These are phyloP conservation scores for Heterobasidion irregulare DNA, from an alignment of 1,284 basidiomycete genomes.

Conservation along the genomic window DNA sequence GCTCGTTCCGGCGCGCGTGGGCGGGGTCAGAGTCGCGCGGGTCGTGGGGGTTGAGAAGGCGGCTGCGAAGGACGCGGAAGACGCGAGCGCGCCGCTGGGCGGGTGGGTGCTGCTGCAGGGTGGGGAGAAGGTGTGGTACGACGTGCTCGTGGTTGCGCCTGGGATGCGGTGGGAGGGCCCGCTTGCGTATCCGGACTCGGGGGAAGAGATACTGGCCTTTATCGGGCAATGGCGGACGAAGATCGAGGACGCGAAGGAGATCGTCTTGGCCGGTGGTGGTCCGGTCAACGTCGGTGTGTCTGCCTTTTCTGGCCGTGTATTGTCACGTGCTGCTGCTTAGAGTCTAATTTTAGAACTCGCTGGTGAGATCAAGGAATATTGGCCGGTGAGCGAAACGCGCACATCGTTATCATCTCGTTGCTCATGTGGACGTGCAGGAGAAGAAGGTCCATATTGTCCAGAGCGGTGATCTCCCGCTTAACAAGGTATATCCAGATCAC, in stretches of 20 bases:
- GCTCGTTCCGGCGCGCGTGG: slow-evolving; percentile 33
- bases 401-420: neutral
- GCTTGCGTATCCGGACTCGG: slow-evolving; percentile 31
- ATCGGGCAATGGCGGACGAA: slow-evolving; percentile 12
- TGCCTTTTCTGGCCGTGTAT: neutral
- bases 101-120: slow-evolving; percentile 36
- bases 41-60: neutral
- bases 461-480: slow-evolving; percentile 39
- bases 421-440: neutral
- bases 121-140: slow-evolving; percentile 41
- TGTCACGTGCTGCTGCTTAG: neutral
- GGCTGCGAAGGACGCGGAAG: neutral
- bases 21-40: slow-evolving; percentile 14
- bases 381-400: slow-evolving; percentile 38
- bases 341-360: slow-evolving; percentile 35
- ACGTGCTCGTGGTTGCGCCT: slow-evolving; percentile 45
- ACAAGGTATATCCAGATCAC: slow-evolving; percentile 43
- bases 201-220: neutral
- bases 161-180: slow-evolving; percentile 46
- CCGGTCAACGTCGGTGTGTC: slow-evolving; percentile 48
- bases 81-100: slow-evolving; percentile 14
- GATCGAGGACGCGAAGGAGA: slow-evolving; percentile 36
- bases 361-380: slow-evolving; percentile 37
- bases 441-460: slow-evolving; percentile 21
- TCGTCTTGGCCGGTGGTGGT: slow-evolving; percentile 54